phyloP scores from a whole-genome alignment of 208 protist genomes.

The Crithidia fasciculata region DNA sequence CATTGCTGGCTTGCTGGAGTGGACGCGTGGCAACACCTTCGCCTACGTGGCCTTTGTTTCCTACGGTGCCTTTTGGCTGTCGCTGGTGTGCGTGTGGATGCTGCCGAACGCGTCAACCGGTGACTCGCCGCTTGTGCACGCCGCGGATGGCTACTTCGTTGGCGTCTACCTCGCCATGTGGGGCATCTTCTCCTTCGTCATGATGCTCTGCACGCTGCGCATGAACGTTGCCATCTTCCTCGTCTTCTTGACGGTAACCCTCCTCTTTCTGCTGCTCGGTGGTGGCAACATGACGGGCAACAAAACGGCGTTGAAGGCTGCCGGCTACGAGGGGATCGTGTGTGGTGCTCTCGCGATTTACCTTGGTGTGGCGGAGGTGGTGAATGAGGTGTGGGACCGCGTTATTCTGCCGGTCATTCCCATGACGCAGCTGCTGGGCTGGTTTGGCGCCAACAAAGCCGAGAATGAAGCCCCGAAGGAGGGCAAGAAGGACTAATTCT shows the following conservation, averaged over 20 bases:
- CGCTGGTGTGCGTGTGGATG: conserved; percentile 49
- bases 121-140: background rate
- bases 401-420: conserved; percentile 42
- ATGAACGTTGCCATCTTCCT: conserved; percentile 38
- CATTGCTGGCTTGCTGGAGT: conserved; percentile 64
- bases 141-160: conserved; percentile 18
- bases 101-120: conserved; percentile 28
- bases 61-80: conserved; percentile 68
- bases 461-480: background rate
- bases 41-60: conserved; percentile 43
- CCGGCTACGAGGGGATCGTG: conserved; percentile 54
- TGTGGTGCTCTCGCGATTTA: conserved; percentile 62
- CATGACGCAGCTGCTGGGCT: conserved; percentile 33
- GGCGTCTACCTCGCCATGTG: conserved; percentile 31
- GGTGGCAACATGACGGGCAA: conserved; percentile 26
- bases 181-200: conserved; percentile 35
- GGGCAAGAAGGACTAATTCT: conserved; percentile 5
- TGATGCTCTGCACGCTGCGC: conserved; percentile 33
- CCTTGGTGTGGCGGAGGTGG: conserved; percentile 46
- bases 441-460: conserved; percentile 19
- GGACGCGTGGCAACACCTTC: conserved; percentile 56
- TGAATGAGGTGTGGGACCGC: conserved; percentile 53
- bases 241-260: conserved; percentile 35
- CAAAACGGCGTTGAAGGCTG: conserved; percentile 24
- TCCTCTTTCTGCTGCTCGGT: conserved; percentile 33